A percentile compares a stretch with the other conserved stretches of the same genome.
Evolutionary conservation across 768 basidiomycete genomes (phyloP).

Genomic region (Suillus subaureus): DNA sequence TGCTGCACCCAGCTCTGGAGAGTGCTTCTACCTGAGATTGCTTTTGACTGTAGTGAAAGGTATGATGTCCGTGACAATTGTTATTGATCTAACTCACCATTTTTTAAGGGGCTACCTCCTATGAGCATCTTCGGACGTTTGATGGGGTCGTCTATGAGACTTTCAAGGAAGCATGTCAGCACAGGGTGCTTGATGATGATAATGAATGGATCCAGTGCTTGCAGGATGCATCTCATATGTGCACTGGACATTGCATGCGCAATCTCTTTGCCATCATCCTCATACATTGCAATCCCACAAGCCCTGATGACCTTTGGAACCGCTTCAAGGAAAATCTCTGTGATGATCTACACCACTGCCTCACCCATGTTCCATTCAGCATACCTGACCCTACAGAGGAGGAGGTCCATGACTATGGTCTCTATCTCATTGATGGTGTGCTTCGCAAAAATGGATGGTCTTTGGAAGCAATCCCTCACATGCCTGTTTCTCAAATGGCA

Average conservation of each 20-base stretch:
- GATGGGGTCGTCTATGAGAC: constrained; percentile 27
- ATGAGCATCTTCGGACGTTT: constrained; percentile 24
- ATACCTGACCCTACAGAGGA: constrained; percentile 29
- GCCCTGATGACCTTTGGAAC: constrained; percentile 40
- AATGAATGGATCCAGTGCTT: constrained; percentile 50
- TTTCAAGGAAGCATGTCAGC: constrained; percentile 45
- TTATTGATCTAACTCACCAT: not conserved
- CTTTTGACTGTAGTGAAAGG: constrained; percentile 43
- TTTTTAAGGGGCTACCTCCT: constrained; percentile 25
- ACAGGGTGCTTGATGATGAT: constrained; percentile 47
- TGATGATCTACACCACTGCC: constrained; percentile 38
- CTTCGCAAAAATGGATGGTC: constrained; percentile 14
- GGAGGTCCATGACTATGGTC: constrained; percentile 43
- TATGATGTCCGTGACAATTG: not conserved
- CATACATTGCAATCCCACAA: constrained; percentile 31
- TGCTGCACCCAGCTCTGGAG: constrained; percentile 33
- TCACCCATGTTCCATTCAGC: constrained; percentile 15
- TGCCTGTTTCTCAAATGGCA: constrained; percentile 18
- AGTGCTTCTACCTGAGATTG: constrained; percentile 42
- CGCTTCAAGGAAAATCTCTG: constrained; percentile 38
- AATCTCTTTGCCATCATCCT: constrained; percentile 46
- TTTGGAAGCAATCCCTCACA: constrained; percentile 16
- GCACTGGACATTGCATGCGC: constrained; percentile 37
- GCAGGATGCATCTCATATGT: constrained; percentile 40
- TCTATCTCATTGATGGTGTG: constrained; percentile 38